These are phyloP conservation scores for Apiospora marii DNA, from an alignment of 2,329 filamentous ascomycete species.

Conservation along the genomic window DNA sequence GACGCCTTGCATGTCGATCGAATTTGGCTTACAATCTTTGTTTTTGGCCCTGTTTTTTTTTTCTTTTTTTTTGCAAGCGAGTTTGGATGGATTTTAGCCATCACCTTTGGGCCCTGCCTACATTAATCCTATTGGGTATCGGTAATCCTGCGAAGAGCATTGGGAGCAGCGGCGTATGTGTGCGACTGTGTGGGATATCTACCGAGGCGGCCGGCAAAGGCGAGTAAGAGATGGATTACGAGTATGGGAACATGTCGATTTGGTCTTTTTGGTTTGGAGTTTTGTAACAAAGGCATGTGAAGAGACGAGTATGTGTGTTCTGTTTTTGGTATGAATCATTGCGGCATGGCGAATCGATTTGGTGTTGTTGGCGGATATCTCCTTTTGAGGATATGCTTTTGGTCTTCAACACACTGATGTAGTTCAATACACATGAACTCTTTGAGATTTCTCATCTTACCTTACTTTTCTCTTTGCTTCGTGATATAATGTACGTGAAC, in stretches of 20 bases:
- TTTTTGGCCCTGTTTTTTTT: conserved; percentile 7
- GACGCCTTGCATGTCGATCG: conserved; percentile 32
- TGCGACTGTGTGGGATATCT: conserved; percentile 10
- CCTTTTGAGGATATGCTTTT: not conserved
- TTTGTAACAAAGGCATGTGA: conserved; percentile 23
- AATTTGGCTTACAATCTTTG: conserved; percentile 22
- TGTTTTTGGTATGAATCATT: conserved; percentile 12
- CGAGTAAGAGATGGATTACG: conserved; percentile 13
- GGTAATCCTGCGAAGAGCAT: conserved; percentile 14
- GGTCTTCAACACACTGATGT: conserved; percentile 10
- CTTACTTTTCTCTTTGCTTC: not conserved
- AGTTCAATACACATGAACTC: conserved; percentile 16
- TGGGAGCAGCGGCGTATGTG: conserved; percentile 16
- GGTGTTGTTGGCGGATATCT: conserved; percentile 16
- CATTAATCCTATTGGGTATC: conserved; percentile 6
- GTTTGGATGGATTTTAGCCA: conserved; percentile 14
- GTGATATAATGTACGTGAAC: not conserved
- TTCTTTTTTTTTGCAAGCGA: conserved; percentile 14
- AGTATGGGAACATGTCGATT: conserved; percentile 13
- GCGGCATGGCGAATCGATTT: not conserved
- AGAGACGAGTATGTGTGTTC: conserved; percentile 22
- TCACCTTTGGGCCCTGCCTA: conserved; percentile 19
- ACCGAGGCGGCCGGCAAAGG: not conserved
- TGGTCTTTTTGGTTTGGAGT: conserved; percentile 12
- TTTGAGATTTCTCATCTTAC: conserved; percentile 2